phyloP scores from a whole-genome alignment of 139 green algal species.

The Haematococcus lacustris region DNA sequence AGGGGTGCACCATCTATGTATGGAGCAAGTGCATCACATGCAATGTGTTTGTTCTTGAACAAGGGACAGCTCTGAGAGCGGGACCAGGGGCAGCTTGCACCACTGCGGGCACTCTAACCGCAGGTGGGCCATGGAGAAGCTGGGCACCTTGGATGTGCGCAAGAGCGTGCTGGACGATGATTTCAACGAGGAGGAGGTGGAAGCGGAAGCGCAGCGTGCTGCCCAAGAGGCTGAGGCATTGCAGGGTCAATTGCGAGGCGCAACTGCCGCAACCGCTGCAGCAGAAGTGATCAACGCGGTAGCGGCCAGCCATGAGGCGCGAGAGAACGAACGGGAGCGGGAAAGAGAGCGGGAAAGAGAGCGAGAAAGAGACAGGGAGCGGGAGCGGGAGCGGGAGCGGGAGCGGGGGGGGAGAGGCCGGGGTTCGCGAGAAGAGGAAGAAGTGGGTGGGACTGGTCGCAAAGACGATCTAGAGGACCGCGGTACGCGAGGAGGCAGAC shows the following conservation, averaged over 20 bases:
- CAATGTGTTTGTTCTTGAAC: neutral
- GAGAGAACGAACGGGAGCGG: too few relatives aligned
- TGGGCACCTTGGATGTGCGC: slow-evolving; percentile 58
- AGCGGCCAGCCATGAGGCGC: too few relatives aligned
- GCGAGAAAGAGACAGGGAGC: neutral
- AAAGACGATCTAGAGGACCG: too few relatives aligned
- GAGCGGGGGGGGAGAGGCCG: neutral
- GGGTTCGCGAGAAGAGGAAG: neutral
- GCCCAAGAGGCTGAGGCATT: slow-evolving; percentile 16
- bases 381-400: neutral
- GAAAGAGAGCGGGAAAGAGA: too few relatives aligned
- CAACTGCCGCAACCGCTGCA: neutral
- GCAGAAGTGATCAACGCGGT: neutral
- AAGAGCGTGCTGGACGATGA: slow-evolving; percentile 71
- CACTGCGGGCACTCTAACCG: neutral
- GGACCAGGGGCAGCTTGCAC: neutral
- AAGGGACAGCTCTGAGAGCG: too few relatives aligned
- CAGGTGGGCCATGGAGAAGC: slow-evolving; percentile 58
- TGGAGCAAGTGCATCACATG: neutral
- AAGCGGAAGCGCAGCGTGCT: slow-evolving; percentile 43
- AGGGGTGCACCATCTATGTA: neutral
- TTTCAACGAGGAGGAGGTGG: slow-evolving; percentile 58
- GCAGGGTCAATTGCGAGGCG: slow-evolving; percentile 15
- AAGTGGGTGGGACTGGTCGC: too few relatives aligned
- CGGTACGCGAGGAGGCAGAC: too few relatives aligned